Base-by-base conservation (phyloP, 2,329 filamentous ascomycete species). In the Trichothecium sympodiale region DNA sequence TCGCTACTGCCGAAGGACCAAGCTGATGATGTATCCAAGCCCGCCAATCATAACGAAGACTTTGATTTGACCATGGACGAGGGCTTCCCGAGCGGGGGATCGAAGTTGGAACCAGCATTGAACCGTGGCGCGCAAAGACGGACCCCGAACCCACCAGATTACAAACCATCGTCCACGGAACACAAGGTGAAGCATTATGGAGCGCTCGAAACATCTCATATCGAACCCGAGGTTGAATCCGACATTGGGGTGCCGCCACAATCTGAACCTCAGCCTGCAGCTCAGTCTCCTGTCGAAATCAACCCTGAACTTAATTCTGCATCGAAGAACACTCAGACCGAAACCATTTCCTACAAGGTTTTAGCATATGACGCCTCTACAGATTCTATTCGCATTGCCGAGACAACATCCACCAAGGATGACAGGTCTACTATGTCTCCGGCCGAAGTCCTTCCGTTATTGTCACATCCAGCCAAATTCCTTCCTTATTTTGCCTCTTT, bases 391-490 rank as follows among this genome's bases (percentile, higher is more conserved):
- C 68, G 61, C 30, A 62, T 67, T 3, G 75, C 74, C 5, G 74
- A 80, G 43, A 79, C 75, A 2, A 71, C 67, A 1, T 78, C 77
- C 4, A 55, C 64, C 3, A 65, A 69, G 2, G 56, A 62, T 1
- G 64, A 70, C 33, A 58, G 70, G n/a, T 50, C 58, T 0, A 59
- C 72, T 0, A 54, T 76, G 16, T 67, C 74, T 1, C 74, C 79
- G 1, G 64, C 73, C 8, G 71, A 80, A 33, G 72, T 73, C 2
- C 58, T 84, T 3, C 61, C 72, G 2, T 67, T 67, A 7, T 61
- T 84, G 14, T 70, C 73, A 0, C 70, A 79, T 41, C 77, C 79
- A 0, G 64, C 69, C 34, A 74, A 74, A 43, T 84, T 83, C 54
- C 64, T 83, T 10, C 67, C 77, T 4, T 66, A 82, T 44, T 76